These are phyloP conservation scores for Chaetomium olivaceum DNA, from an alignment of 2,329 filamentous ascomycete genomes.

Conservation along the genomic window DNA sequence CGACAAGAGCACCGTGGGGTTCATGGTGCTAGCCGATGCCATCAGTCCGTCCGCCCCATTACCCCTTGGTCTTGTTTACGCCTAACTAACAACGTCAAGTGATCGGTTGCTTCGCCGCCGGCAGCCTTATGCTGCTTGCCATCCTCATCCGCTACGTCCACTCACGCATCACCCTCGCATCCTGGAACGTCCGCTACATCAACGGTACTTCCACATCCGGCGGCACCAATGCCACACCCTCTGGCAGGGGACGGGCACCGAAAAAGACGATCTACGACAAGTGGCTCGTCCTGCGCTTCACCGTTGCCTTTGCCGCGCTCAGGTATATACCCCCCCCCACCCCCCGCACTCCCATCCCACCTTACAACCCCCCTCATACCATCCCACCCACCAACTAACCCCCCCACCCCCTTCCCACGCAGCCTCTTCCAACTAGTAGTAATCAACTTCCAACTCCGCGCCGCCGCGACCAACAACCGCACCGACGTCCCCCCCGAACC, in stretches of 20 bases:
- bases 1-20: conserved; percentile 24
- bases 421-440: conserved; percentile 43
- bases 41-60: conserved; percentile 28
- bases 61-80: neutral
- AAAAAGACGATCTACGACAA: conserved; percentile 45
- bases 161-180: conserved; percentile 38
- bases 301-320: conserved; percentile 46
- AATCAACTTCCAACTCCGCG: conserved; percentile 42
- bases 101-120: conserved; percentile 41
- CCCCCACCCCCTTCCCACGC: neutral
- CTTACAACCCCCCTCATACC: neutral
- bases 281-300: conserved; percentile 48
- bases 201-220: conserved; percentile 24
- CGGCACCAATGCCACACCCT: conserved; percentile 15
- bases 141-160: conserved; percentile 46
- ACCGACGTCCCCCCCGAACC: conserved; percentile 36
- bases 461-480: conserved; percentile 37
- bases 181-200: conserved; percentile 39
- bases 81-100: conserved; percentile 38
- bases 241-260: neutral
- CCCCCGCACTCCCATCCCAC: neutral
- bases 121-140: conserved; percentile 41
- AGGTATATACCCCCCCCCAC: conserved; percentile 19
- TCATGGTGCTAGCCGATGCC: conserved; percentile 28
- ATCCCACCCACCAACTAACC: neutral